Conservation (phyloP, 2,329 filamentous ascomycete genomes). For the Lachnellula willkommii region DNA sequence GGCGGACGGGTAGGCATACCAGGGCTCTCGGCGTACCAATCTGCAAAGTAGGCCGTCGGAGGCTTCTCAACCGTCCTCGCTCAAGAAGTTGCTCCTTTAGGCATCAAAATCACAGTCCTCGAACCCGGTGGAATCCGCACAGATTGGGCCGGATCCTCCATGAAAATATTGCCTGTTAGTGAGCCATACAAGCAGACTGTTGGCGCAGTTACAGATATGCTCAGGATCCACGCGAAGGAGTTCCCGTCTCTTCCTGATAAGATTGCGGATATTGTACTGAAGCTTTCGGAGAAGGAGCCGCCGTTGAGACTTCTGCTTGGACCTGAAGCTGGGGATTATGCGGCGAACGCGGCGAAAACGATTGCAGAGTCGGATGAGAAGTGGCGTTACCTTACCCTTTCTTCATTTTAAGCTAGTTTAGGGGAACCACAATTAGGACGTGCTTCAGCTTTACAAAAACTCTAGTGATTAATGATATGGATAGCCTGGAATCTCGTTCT, state of each 20-base stretch:
- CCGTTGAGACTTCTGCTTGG: constrained; percentile 33
- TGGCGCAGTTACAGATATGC: constrained; percentile 30
- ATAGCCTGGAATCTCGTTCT: neutral
- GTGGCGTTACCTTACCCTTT: neutral
- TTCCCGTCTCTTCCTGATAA: constrained; percentile 33
- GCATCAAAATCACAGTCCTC: constrained; percentile 33
- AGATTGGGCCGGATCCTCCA: constrained; percentile 32
- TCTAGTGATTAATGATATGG: too few species aligned
- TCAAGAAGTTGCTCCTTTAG: constrained; percentile 31
- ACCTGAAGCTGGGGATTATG: constrained; percentile 17
- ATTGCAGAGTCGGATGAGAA: neutral
- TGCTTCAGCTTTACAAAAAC: too few species aligned
- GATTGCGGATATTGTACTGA: constrained; percentile 28
- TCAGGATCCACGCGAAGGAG: constrained; percentile 33
- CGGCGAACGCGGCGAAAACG: neutral
- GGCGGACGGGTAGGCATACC: constrained; percentile 32
- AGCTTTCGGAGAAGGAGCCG: constrained; percentile 27
- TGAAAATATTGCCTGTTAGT: constrained; percentile 24
- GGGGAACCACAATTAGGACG: neutral
- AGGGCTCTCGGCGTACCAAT: constrained; percentile 35
- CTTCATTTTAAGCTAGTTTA: neutral
- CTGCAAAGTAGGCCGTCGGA: constrained; percentile 36
- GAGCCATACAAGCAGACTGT: constrained; percentile 36
- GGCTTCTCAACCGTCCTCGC: constrained; percentile 34
- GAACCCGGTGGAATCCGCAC: constrained; percentile 39